Evolutionary conservation across 139 green algal species (phyloP).

Genomic region (Micractinium conductrix): DNA sequence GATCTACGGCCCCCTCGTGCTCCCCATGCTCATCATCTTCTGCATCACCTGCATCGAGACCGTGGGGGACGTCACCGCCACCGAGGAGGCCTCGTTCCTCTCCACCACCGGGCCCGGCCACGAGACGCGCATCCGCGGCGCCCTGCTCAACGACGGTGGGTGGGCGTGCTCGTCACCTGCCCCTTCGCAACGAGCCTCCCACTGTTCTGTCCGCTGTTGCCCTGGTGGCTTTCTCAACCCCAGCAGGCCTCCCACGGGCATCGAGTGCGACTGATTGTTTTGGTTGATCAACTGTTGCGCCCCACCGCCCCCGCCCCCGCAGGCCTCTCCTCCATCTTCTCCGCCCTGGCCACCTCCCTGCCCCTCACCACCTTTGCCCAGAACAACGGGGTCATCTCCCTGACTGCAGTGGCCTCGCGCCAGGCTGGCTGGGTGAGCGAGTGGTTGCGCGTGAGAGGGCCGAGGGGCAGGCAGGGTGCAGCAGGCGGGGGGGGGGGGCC

Average conservation of each 20-base stretch:
- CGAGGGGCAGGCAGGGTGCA: too few species aligned
- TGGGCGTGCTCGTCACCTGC: too few species aligned
- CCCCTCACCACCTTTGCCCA: conserved; percentile 81
- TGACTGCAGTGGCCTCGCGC: conserved; percentile 63
- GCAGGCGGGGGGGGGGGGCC: too few species aligned
- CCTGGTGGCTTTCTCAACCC: too few species aligned
- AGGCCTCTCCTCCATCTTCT: conserved; percentile 69
- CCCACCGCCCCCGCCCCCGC: too few species aligned
- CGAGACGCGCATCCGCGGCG: conserved; percentile 63
- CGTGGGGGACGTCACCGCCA: conserved; percentile 81
- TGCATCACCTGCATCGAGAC: conserved; percentile 69
- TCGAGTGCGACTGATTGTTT: too few species aligned
- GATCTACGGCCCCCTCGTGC: too few species aligned
- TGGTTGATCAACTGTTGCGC: too few species aligned
- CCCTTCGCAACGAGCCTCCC: too few species aligned
- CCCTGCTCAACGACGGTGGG: conserved; percentile 72
- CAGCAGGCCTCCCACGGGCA: too few species aligned
- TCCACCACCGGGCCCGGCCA: conserved; percentile 39
- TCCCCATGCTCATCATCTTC: conserved; percentile 43
- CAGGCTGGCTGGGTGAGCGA: conserved; percentile 61
- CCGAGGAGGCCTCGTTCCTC: conserved; percentile 67
- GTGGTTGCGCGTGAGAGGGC: too few species aligned
- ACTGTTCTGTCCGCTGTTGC: too few species aligned
- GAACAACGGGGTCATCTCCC: conserved; percentile 86
- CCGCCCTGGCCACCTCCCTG: conserved; percentile 60